Evolutionary conservation across 345 rosid species (phyloP), one percentile per base, ranked within the genome.

Genomic region (Erysimum cheiranthoides): DNA sequence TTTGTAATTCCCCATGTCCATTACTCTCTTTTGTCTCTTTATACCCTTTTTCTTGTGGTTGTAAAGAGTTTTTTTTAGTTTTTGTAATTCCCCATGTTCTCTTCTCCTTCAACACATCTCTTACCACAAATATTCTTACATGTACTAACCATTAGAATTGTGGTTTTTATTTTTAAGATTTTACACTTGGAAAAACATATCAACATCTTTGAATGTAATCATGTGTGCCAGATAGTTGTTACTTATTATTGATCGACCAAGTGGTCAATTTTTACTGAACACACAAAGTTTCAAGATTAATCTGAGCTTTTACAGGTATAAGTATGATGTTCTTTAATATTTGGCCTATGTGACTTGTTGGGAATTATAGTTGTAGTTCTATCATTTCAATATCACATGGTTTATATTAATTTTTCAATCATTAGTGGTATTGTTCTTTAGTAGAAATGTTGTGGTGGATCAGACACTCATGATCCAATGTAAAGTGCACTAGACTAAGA

Each of bases 21-120:
- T 76, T 8, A 68, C 75, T 70, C 4, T 36, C 45, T 61, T 77
- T 70, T 77, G 75, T 77, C 80, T 6, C 54, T 62, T 61, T 63
- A 43, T 62, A 34, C 42, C 50, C 6, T 61, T 40, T 35, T 68
- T 61, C 67, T 69, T 69, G 79, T 76, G 74, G 64, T 42, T 42
- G 47, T 61, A 46, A 60, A 27, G 28, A 13, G 17, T 40, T 40
- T 47, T 66, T 50, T 39, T 12, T 5, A 35, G 39, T 50, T 49
- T 49, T 50, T 47, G 58, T 27, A 36, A 6, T 16, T 7, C 0
- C 54, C 18, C 61, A 30, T 53, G 63, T 63, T 59, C 5, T 56
- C 66, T 66, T 66, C 66, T 16, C 72, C 58, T 43, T 64, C 28
- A 43, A 25, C 31, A 57, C 34, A 27, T 73, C 65, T 54, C 58